Evolutionary conservation across 2,329 filamentous ascomycete genomes (phyloP).

Genomic region (Epichloe amarillans): DNA sequence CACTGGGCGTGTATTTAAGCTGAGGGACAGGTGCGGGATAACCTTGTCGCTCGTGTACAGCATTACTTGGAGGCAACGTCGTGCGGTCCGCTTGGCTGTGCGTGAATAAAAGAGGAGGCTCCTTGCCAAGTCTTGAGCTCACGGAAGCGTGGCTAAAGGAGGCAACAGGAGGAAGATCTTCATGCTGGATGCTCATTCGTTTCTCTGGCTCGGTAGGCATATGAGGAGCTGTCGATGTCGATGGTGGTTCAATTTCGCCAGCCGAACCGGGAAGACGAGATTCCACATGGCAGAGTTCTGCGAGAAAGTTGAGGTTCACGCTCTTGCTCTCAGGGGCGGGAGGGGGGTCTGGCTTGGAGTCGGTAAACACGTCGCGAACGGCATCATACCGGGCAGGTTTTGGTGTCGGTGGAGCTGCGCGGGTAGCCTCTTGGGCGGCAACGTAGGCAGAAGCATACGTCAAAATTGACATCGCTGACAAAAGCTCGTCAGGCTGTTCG

Average conservation of each 20-base stretch:
- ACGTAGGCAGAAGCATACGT: slow-evolving; percentile 20
- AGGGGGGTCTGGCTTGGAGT: slow-evolving; percentile 19
- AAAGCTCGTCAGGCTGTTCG: slow-evolving; percentile 13
- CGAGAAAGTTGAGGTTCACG: slow-evolving; percentile 20
- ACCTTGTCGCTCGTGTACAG: slow-evolving; percentile 10
- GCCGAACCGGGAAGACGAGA: slow-evolving; percentile 12
- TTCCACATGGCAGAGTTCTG: slow-evolving; percentile 22
- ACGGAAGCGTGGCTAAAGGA: slow-evolving; percentile 11
- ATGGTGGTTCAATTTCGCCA: slow-evolving; percentile 1
- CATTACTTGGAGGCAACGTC: slow-evolving; percentile 12
- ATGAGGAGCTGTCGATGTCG: neutral
- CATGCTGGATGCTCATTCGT: slow-evolving; percentile 12
- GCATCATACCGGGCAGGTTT: slow-evolving; percentile 23
- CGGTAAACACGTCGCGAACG: slow-evolving; percentile 29
- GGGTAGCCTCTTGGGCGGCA: slow-evolving; percentile 15
- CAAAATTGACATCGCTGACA: slow-evolving; percentile 18
- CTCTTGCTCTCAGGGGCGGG: slow-evolving; percentile 13
- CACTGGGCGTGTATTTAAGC: slow-evolving; percentile 8
- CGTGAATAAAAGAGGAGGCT: slow-evolving; percentile 12
- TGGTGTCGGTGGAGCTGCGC: slow-evolving; percentile 13
- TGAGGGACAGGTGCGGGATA: slow-evolving; percentile 4
- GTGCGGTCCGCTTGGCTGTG: slow-evolving; percentile 9
- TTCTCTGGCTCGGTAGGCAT: slow-evolving; percentile 1
- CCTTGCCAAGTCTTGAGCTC: slow-evolving; percentile 13
- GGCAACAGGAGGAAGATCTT: slow-evolving; percentile 12